Evolutionary conservation across 1,284 basidiomycete genomes (phyloP), one percentile per base, ranked within the genome.

Genomic region (Trametes polyzona): DNA sequence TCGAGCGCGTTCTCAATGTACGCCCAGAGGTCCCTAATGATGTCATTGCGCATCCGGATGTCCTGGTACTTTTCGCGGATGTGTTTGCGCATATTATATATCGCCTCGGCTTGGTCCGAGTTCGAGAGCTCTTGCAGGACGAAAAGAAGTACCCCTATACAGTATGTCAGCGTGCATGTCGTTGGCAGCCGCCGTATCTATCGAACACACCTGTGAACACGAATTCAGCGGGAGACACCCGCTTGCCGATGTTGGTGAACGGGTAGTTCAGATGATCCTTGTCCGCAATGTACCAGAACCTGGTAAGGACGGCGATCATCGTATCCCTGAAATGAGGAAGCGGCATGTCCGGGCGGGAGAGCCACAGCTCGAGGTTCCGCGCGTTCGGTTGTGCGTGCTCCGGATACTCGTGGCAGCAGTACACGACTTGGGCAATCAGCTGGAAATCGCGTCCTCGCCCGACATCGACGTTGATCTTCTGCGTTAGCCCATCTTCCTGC

Each of bases 181-280:
- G n/a, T n/a, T n/a, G n/a, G n/a, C n/a, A n/a, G n/a, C n/a, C n/a
- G n/a, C n/a, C n/a, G n/a, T n/a, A n/a, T n/a, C n/a, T n/a, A 44
- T 4, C 27, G 24, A 19, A 63, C 76, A 44, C 63, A 87, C 88
- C 88, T 33, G 88, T 83, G 71, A 87, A 91, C 24, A 88, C 81
- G 67, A 91, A 90, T 69, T 91, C 88, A 10, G 85, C 82, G 1
- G 89, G 89, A 0, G 89, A 83, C 27, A 90, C 76, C n/a, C 84
- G 79, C 53, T 80, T 77, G 48, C 74, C 71, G 19, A 88, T 79
- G 21, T 76, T 73, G 23, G 64, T 73, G 63, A 90, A 86, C 0
- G 72, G 80, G 19, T 64, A 51, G 36, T 78, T 79, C 26, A 79
- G 69, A 5, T 59, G 54, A 0, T 63, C 33, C 14, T 76, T 67